These are phyloP conservation scores for Colletotrichum sp. DNA, from an alignment of 2,329 filamentous ascomycete genomes.

Conservation along the genomic window DNA sequence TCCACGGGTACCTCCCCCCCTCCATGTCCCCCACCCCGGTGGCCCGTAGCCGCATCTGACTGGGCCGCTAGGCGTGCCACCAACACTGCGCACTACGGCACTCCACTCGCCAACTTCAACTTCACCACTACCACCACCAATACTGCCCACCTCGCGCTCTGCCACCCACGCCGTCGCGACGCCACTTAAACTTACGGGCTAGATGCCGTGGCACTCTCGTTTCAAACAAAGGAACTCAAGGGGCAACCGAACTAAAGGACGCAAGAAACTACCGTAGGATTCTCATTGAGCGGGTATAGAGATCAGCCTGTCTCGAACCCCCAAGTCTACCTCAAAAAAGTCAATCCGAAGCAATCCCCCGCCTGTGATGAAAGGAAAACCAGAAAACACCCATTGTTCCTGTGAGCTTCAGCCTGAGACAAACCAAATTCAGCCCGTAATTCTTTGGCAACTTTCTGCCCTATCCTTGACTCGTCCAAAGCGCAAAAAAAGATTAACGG, in stretches of 20 bases:
- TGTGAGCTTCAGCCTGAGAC: background rate
- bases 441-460: background rate
- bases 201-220: background rate
- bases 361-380: slow-evolving; percentile 1
- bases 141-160: background rate
- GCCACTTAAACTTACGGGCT: background rate
- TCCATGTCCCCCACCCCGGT: background rate
- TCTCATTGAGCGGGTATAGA: background rate
- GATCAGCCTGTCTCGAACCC: background rate
- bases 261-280: background rate
- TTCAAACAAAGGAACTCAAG: slow-evolving; percentile 8
- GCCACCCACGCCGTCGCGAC: background rate
- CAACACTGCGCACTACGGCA: background rate
- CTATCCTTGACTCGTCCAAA: background rate
- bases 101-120: slow-evolving; percentile 8
- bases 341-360: background rate
- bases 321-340: background rate
- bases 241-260: background rate
- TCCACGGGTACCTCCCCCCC: background rate
- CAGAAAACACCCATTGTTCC: background rate
- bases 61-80: background rate
- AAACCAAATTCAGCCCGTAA: background rate
- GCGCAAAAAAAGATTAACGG: background rate
- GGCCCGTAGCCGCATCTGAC: background rate
- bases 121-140: background rate